Percentiles rank a stretch among this genome's conserved stretches.
Evolutionary conservation across 441 rosid genomes (phyloP).

Genomic region (Adansonia gregorii): DNA sequence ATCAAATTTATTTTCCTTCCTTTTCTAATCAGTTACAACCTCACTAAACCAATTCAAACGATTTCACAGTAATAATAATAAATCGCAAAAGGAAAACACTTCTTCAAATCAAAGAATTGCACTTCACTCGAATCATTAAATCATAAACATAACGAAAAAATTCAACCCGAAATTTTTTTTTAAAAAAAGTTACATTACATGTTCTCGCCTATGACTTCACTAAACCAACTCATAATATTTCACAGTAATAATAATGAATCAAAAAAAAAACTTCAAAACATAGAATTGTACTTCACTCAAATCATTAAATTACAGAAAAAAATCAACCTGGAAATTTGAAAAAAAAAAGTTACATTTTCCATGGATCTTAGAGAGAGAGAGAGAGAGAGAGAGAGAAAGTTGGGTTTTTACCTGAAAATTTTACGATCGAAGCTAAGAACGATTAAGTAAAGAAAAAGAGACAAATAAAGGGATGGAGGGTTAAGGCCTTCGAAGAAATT

Average conservation of each 20-base stretch:
- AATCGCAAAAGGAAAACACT: neutral
- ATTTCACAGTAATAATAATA: neutral
- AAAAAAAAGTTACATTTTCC: neutral
- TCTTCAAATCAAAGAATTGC: neutral
- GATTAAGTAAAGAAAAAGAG: neutral
- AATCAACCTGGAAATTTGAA: neutral
- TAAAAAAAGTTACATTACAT: neutral
- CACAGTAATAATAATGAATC: neutral
- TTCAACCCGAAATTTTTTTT: neutral
- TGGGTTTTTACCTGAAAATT: conserved; percentile 35
- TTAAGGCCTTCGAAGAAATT: neutral
- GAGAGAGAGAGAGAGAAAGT: neutral
- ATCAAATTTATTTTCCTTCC: neutral
- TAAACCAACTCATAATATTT: neutral
- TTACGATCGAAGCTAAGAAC: conserved; percentile 16
- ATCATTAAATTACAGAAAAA: neutral
- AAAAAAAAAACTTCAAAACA: neutral
- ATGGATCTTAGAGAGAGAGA: conserved; percentile 1
- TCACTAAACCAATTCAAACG: neutral
- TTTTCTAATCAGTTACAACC: neutral
- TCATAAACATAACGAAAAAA: neutral
- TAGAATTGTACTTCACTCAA: neutral
- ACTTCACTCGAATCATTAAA: neutral
- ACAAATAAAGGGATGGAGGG: neutral
- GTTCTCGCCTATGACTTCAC: neutral